These are phyloP conservation scores for Zalerion maritima DNA, from an alignment of 495 filamentous ascomycete genomes.

Conservation along the genomic window DNA sequence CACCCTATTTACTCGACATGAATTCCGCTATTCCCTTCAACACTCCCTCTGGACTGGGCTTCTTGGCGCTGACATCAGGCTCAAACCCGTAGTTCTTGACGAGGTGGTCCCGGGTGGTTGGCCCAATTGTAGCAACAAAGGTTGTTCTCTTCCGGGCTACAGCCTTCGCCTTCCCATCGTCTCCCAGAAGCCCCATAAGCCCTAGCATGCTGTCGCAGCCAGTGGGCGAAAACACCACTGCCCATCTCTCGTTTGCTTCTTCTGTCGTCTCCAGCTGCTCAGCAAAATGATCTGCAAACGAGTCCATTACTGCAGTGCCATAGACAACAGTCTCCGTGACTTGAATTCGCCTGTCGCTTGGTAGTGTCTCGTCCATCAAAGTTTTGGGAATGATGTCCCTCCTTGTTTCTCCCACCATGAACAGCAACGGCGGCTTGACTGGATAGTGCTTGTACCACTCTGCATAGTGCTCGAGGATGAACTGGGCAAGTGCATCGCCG, in stretches of 20 bases:
- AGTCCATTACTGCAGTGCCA: conserved; percentile 63
- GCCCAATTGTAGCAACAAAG: conserved; percentile 77
- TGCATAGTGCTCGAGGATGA: conserved; percentile 61
- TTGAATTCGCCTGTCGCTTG: conserved; percentile 27
- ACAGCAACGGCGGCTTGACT: conserved; percentile 52
- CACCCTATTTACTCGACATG: conserved; percentile 1
- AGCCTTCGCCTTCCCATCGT: conserved; percentile 21
- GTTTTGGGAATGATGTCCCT: conserved; percentile 78
- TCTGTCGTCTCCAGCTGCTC: conserved; percentile 25
- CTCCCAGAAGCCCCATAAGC: conserved; percentile 40
- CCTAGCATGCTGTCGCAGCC: conserved; percentile 72
- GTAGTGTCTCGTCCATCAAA: conserved; percentile 39
- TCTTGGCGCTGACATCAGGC: conserved; percentile 69
- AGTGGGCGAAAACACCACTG: conserved; percentile 86
- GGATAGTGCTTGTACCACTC: conserved; percentile 22
- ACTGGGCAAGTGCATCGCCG: conserved; percentile 59
- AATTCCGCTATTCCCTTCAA: conserved; percentile 48
- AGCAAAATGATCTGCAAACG: conserved; percentile 53
- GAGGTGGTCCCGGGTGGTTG: conserved; percentile 75
- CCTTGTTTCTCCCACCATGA: conserved; percentile 74
- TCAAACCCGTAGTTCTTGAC: conserved; percentile 48
- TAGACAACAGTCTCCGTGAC: conserved; percentile 77
- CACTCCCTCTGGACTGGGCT: conserved; percentile 75
- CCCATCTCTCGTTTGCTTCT: conserved; percentile 44
- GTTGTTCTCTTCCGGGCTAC: conserved; percentile 19